Conservation (phyloP, 2,329 filamentous ascomycete species). For the Apiospora arundinis region DNA sequence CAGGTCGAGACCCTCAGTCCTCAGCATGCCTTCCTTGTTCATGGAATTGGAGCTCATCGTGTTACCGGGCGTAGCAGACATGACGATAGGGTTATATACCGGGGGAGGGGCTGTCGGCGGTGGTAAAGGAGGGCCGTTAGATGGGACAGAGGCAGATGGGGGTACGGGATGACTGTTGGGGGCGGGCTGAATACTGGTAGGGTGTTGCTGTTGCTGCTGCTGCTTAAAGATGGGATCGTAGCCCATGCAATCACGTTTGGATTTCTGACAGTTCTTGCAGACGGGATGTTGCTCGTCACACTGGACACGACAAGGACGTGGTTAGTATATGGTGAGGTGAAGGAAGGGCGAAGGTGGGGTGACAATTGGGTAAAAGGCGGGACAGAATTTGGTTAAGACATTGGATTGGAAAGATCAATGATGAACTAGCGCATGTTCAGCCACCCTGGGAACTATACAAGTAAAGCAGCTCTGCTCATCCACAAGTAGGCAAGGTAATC, state of each 20-base stretch:
- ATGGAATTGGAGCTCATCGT: slow-evolving; percentile 36
- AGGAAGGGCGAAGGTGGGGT: neutral
- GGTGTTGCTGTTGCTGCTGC: slow-evolving; percentile 61
- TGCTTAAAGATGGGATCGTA: slow-evolving; percentile 89
- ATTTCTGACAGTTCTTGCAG: slow-evolving; percentile 90
- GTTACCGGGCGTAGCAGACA: slow-evolving; percentile 45
- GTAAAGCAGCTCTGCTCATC: neutral
- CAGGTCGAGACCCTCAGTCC: slow-evolving; percentile 46
- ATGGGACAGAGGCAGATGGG: slow-evolving; percentile 33
- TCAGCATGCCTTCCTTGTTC: slow-evolving; percentile 56
- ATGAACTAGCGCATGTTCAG: neutral
- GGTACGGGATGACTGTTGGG: slow-evolving; percentile 52
- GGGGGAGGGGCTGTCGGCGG: slow-evolving; percentile 36
- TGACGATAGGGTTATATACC: slow-evolving; percentile 36
- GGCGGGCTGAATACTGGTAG: slow-evolving; percentile 75
- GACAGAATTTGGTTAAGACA: neutral
- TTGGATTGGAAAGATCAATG: neutral
- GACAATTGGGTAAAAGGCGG: neutral
- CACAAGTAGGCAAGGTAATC: neutral
- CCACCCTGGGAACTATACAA: neutral
- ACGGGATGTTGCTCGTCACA: slow-evolving; percentile 95
- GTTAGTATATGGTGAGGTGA: slow-evolving; percentile 1
- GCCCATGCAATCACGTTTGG: slow-evolving; percentile 83
- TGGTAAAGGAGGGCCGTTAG: slow-evolving; percentile 32
- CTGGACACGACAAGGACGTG: slow-evolving; percentile 52